A percentile compares a stretch with the other conserved stretches of the same genome.
These are phyloP conservation scores for Tetrahymena borealis DNA, from an alignment of 73 alveolate genomes.

Conservation along the genomic window DNA sequence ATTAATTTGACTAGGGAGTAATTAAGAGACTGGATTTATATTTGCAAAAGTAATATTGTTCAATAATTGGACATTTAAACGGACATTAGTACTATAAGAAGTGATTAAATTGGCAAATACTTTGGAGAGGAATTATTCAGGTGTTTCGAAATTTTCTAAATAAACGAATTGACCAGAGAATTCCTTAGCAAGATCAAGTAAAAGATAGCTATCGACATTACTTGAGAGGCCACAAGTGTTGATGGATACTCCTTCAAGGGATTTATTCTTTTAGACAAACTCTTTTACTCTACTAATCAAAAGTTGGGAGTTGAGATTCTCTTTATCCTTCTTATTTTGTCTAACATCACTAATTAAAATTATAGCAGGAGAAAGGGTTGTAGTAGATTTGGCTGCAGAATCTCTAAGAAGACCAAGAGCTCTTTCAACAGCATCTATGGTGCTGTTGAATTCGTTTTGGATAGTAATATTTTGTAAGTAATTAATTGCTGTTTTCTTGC, in stretches of 20 bases:
- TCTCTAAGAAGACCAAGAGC: background rate
- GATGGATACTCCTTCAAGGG: background rate
- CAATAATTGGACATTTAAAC: background rate
- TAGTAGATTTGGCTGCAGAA: background rate
- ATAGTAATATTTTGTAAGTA: background rate
- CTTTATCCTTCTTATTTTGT: background rate
- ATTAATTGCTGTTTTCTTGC: background rate
- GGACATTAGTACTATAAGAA: background rate
- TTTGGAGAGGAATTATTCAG: background rate
- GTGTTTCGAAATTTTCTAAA: background rate
- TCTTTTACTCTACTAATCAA: background rate
- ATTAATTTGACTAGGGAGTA: background rate
- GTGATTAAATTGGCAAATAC: background rate
- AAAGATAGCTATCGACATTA: background rate
- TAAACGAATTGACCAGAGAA: background rate
- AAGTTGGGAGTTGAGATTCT: background rate
- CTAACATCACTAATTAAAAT: background rate
- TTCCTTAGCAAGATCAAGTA: background rate
- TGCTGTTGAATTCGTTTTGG: background rate
- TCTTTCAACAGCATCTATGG: background rate
- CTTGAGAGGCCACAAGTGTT: background rate
- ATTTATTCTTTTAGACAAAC: background rate
- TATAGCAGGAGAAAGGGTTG: background rate
- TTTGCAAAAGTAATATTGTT: background rate
- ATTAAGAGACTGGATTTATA: background rate